Conservation (phyloP, 805 yeast genomes). For the Schizosaccharomyces japonicus region DNA sequence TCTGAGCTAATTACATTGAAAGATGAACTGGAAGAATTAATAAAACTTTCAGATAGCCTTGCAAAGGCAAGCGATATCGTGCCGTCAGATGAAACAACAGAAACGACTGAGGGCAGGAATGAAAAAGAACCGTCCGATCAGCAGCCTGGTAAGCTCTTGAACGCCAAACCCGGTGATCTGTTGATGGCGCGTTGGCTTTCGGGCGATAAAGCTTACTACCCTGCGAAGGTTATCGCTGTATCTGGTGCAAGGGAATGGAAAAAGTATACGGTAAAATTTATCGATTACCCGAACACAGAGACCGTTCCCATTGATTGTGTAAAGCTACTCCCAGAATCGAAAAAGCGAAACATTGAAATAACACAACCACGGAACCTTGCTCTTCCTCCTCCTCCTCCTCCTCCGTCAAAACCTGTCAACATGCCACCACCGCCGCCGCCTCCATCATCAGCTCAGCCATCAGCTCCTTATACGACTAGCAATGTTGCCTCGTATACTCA, state of each 20-base stretch:
- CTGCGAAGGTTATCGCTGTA: constrained; percentile 13
- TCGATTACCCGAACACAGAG: constrained; percentile 10
- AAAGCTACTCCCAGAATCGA: not conserved
- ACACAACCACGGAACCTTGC: not conserved
- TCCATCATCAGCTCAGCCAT: not conserved
- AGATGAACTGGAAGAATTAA: constrained; percentile 14
- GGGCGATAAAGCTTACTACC: constrained; percentile 13
- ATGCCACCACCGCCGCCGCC: not conserved
- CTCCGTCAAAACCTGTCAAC: not conserved
- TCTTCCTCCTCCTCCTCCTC: constrained; percentile 1
- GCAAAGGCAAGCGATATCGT: constrained; percentile 3
- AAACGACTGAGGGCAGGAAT: not conserved
- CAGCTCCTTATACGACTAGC: not conserved
- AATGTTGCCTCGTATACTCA: not conserved
- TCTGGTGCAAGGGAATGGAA: constrained; percentile 13
- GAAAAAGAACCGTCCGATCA: not conserved
- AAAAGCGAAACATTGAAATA: not conserved
- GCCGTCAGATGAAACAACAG: not conserved
- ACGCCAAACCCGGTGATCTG: constrained; percentile 10
- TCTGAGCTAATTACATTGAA: constrained; percentile 13
- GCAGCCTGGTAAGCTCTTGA: not conserved
- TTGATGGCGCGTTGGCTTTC: constrained; percentile 14
- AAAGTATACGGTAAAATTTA: constrained; percentile 13
- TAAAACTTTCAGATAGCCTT: constrained; percentile 11
- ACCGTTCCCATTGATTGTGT: constrained; percentile 9